Percentiles rank a stretch among this genome's conserved stretches.
Evolutionary conservation across 129 eudicot genomes (phyloP).

Genomic region (Arctium lappa): DNA sequence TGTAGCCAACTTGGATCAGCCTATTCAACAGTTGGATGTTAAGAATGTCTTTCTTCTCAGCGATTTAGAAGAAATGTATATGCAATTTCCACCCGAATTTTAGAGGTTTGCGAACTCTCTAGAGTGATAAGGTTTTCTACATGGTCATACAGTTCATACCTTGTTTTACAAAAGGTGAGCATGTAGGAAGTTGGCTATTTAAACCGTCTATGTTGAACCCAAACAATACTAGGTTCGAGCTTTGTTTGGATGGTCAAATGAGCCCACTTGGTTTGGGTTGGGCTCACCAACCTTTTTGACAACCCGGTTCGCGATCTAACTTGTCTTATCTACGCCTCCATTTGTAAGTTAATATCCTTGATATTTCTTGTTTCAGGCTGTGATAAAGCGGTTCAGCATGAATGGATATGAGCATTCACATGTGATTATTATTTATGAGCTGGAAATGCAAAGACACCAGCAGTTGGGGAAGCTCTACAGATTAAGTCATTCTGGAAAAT

Average conservation of each 20-base stretch:
- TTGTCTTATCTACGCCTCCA: not conserved
- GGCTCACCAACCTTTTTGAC: not conserved
- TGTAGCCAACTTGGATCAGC: no score
- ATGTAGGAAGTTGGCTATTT: no score
- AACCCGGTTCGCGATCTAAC: not conserved
- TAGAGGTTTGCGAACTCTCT: no score
- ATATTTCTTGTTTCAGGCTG: slow-evolving; percentile 56
- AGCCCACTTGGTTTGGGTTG: not conserved
- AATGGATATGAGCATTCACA: slow-evolving; percentile 92
- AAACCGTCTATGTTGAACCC: no score
- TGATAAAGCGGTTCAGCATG: slow-evolving; percentile 78
- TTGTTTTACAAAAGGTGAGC: no score
- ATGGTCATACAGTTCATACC: no score
- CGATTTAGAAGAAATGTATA: no score
- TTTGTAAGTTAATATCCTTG: not conserved
- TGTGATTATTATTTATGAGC: slow-evolving; percentile 76
- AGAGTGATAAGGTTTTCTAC: no score
- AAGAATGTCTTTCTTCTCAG: no score
- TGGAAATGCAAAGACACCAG: slow-evolving; percentile 88
- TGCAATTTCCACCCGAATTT: no score
- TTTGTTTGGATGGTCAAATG: not conserved
- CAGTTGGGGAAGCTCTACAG: slow-evolving; percentile 82
- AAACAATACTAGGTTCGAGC: not conserved
- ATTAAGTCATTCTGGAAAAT: slow-evolving; percentile 82
- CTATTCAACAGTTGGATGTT: no score